Evolutionary conservation across 2,329 filamentous ascomycete genomes (phyloP), one percentile per base, ranked within the genome.

Genomic region (Endoconidiophora laricicola): DNA sequence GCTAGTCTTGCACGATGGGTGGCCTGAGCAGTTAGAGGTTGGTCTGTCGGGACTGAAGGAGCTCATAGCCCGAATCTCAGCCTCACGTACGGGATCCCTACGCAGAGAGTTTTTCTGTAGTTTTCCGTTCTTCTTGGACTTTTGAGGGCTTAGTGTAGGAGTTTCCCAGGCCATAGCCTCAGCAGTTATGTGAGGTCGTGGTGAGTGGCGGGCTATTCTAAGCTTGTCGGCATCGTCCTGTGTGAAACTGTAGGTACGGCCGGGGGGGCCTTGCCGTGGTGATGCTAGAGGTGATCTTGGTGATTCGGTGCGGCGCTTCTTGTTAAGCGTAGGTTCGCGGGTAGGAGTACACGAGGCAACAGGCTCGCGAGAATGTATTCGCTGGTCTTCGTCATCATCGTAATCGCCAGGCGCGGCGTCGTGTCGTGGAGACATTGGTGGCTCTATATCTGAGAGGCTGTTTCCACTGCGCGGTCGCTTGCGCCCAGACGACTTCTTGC

Each of bases 21-120:
- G 71, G 68, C 54, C 79, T 73, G 44, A 73, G 72, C 9, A 73
- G 72, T 4, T 79, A 71, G 47, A 83, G 76, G 48, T 79, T 67
- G 4, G 84, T 79, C 56, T 47, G 5, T 26, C 22, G 22, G 40
- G 45, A 3, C 81, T 74, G 54, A 73, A 74, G 39, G 78, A 76
- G 59, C 78, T 83, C 83, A 95, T 85, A 49, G 85, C 79, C 60
- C 81, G 84, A 60, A 95, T 87, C 65, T 94, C 86, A 55, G 85
- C 85, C 64, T 94, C 88, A 52, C 90, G 76, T 52, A 82, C 73
- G 60, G 78, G 76, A 55, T 93, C 84, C 23, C 51, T 42, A 24
- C 46, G 38, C 4, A 40, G 18, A 10, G 43, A 12, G 24, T 44
- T 53, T 23, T 49, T 53, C 9, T 46, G 42, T 9, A 37, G 26